phyloP scores from a whole-genome alignment of 1,139 yeast species.

The Debaryomycetaceae sp. region DNA sequence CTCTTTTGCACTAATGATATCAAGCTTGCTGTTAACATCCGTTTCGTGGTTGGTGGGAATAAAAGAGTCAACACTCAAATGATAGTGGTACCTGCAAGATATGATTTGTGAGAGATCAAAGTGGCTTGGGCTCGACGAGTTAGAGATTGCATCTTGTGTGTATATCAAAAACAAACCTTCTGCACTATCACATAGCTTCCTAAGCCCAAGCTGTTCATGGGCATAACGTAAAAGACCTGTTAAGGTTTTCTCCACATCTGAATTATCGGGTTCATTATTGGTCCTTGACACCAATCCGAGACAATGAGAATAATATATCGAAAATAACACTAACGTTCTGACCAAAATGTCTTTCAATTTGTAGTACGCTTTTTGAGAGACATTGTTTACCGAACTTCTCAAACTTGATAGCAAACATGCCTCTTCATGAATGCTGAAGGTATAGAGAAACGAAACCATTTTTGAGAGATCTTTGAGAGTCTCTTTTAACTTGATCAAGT shows the following conservation, averaged over 20 bases:
- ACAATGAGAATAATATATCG: slow-evolving; percentile 26
- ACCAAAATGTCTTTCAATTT: slow-evolving; percentile 53
- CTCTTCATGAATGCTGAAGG: slow-evolving; percentile 49
- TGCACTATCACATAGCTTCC: slow-evolving; percentile 66
- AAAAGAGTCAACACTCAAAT: slow-evolving; percentile 54
- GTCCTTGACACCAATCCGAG: background rate
- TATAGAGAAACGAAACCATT: slow-evolving; percentile 39
- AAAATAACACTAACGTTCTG: slow-evolving; percentile 35
- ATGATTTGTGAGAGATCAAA: slow-evolving; percentile 70
- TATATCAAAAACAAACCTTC: slow-evolving; percentile 61
- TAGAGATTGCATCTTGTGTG: slow-evolving; percentile 52
- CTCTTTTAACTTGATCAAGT: background rate
- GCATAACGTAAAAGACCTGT: slow-evolving; percentile 51
- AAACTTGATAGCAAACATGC: slow-evolving; percentile 38
- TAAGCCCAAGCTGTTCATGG: slow-evolving; percentile 71
- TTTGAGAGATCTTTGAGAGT: slow-evolving; percentile 17
- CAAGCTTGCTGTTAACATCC: slow-evolving; percentile 32
- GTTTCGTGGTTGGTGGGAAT: slow-evolving; percentile 70
- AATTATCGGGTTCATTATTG: slow-evolving; percentile 3
- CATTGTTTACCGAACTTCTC: slow-evolving; percentile 25
- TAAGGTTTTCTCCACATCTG: slow-evolving; percentile 11
- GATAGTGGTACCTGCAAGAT: slow-evolving; percentile 72
- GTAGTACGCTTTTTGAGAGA: slow-evolving; percentile 29
- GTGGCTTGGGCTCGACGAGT: slow-evolving; percentile 36
- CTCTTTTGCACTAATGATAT: slow-evolving; percentile 46